A percentile compares a stretch with the other conserved stretches of the same genome.
Conservation (phyloP, 169 alveolate genomes). For the Blepharisma undulans region DNA sequence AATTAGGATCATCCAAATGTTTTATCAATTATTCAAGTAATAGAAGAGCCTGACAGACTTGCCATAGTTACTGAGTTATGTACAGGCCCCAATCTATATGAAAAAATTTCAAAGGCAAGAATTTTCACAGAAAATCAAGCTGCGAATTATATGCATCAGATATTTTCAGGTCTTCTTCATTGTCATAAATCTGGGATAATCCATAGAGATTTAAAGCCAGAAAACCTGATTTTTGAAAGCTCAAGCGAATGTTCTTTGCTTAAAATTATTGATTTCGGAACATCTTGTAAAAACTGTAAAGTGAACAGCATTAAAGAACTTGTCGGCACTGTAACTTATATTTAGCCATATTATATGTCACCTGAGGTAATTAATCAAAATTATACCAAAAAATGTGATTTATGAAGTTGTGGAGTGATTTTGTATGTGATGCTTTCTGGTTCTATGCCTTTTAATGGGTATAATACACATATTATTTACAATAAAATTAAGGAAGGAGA, state of each 20-base stretch:
- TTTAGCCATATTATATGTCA: constrained; percentile 35
- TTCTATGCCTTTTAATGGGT: constrained; percentile 33
- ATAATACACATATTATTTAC: not conserved
- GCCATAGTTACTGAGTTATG: constrained; percentile 18
- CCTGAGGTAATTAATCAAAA: constrained; percentile 46
- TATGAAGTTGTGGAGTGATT: constrained; percentile 44
- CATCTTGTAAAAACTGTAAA: constrained; percentile 50
- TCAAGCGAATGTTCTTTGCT: constrained; percentile 41
- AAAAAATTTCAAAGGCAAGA: not conserved
- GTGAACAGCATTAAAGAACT: constrained; percentile 48
- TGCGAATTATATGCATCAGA: not conserved
- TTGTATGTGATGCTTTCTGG: constrained; percentile 44
- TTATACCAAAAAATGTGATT: constrained; percentile 37
- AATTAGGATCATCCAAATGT: not conserved
- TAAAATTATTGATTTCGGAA: constrained; percentile 85
- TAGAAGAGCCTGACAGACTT: not conserved
- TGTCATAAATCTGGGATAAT: constrained; percentile 1
- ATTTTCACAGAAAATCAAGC: not conserved
- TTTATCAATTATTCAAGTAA: not conserved
- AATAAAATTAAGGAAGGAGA: constrained; percentile 43
- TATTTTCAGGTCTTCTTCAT: constrained; percentile 11
- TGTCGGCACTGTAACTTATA: constrained; percentile 61
- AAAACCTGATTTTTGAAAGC: constrained; percentile 58
- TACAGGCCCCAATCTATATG: not conserved
- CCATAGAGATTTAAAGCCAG: constrained; percentile 28